phyloP scores from a whole-genome alignment of 768 basidiomycete genomes.

The Brasilioporus rufonigricans region DNA sequence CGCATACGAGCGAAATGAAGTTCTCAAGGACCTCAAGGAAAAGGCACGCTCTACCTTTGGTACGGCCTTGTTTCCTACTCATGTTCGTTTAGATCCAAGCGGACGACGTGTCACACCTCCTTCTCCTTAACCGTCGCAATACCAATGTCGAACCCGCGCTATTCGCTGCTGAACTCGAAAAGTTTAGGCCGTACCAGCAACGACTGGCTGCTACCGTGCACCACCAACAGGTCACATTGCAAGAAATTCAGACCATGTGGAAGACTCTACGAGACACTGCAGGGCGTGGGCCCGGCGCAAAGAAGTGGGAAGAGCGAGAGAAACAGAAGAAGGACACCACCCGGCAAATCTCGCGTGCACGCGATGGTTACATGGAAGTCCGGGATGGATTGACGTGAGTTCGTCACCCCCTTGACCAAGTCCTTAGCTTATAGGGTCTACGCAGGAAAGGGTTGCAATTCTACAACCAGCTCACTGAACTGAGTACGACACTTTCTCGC shows the following conservation, averaged over 20 bases:
- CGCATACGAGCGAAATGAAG: constrained; percentile 77
- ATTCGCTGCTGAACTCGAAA: constrained; percentile 92
- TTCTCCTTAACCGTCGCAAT: constrained; percentile 88
- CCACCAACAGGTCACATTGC: constrained; percentile 68
- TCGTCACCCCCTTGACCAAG: neutral
- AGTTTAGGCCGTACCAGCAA: constrained; percentile 90
- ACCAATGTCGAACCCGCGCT: constrained; percentile 79
- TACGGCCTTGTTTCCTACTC: neutral
- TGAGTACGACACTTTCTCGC: constrained; percentile 55
- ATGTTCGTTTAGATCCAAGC: constrained; percentile 69
- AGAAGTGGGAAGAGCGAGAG: constrained; percentile 81
- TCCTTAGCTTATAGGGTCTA: constrained; percentile 2
- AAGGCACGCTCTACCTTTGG: constrained; percentile 52
- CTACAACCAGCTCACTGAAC: constrained; percentile 74
- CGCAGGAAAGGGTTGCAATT: constrained; percentile 84
- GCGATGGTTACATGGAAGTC: constrained; percentile 85
- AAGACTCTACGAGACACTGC: constrained; percentile 69
- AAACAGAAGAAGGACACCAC: constrained; percentile 74
- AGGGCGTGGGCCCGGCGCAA: constrained; percentile 72
- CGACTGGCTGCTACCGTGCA: constrained; percentile 75
- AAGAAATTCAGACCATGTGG: constrained; percentile 76
- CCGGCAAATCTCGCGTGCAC: constrained; percentile 66
- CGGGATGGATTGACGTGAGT: constrained; percentile 80
- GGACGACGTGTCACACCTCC: constrained; percentile 94
- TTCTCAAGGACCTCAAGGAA: constrained; percentile 92